Conservation (phyloP, 148 eudicot genomes). For the Chenopodium suecicum region DNA sequence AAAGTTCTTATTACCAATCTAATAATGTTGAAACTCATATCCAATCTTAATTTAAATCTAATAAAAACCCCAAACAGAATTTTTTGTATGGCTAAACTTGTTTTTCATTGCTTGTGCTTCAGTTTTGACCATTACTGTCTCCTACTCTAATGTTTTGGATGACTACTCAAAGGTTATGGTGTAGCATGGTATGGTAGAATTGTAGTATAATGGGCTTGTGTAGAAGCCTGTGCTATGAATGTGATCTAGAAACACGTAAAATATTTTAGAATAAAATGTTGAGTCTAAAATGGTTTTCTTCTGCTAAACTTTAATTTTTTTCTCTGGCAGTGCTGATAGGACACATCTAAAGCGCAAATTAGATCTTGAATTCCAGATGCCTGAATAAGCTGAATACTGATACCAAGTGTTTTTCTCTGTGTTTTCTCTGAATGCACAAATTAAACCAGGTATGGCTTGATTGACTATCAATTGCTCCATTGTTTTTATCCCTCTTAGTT, state of each 20-base stretch:
- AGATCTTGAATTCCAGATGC: slow-evolving; percentile 86
- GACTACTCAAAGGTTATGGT: not conserved
- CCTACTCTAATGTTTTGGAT: not conserved
- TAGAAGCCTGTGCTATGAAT: not conserved
- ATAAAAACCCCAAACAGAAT: too few relatives aligned
- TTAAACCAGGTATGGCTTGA: not conserved
- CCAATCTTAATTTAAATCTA: too few relatives aligned
- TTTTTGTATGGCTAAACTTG: too few relatives aligned
- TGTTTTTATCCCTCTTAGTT: too few relatives aligned
- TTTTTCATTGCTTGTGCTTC: not conserved
- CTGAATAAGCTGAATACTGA: slow-evolving; percentile 45
- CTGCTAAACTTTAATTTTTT: slow-evolving; percentile 2
- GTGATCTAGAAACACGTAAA: not conserved
- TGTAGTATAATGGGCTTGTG: not conserved
- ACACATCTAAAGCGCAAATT: slow-evolving; percentile 87
- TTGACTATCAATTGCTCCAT: not conserved
- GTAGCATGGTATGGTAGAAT: not conserved
- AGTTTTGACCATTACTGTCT: not conserved
- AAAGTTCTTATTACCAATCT: too few relatives aligned
- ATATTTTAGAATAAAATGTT: not conserved
- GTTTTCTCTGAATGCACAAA: not conserved
- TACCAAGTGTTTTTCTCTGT: not conserved
- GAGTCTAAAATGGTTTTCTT: not conserved
- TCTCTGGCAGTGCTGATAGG: slow-evolving; percentile 78
- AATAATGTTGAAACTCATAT: too few relatives aligned